A percentile compares a stretch with the other conserved stretches of the same genome.
Evolutionary conservation across 2,329 filamentous ascomycete genomes (phyloP).

Genomic region (Pyrenochaeta sp.): DNA sequence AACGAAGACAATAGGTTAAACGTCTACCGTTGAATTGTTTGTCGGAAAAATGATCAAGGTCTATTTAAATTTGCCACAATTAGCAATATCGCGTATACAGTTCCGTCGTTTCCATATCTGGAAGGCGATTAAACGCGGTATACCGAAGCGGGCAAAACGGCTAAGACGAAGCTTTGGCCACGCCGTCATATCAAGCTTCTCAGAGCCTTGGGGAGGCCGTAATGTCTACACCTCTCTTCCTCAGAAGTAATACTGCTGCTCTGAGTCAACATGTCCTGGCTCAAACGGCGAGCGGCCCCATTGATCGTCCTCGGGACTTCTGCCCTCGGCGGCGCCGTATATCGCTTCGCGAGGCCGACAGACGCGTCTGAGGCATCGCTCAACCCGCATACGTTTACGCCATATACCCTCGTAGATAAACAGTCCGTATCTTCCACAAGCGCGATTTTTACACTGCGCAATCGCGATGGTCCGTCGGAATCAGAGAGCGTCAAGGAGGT

Average conservation of each 20-base stretch:
- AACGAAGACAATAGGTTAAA: too few relatives aligned
- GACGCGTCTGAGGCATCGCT: conserved; percentile 50
- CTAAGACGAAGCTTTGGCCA: conserved; percentile 6
- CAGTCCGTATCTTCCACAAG: conserved; percentile 72
- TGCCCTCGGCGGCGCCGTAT: conserved; percentile 44
- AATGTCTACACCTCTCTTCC: not conserved
- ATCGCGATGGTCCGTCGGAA: conserved; percentile 33
- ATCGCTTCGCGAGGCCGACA: conserved; percentile 38
- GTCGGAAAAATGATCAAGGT: too few relatives aligned
- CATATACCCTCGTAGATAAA: conserved; percentile 70
- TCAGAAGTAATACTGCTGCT: not conserved
- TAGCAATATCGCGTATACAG: too few relatives aligned
- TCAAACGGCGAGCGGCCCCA: conserved; percentile 38
- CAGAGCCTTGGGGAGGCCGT: not conserved
- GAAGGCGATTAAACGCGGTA: not conserved
- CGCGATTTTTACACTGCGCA: conserved; percentile 73
- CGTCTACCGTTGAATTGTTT: too few relatives aligned
- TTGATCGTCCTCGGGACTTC: conserved; percentile 45
- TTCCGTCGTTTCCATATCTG: too few relatives aligned
- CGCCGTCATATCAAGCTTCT: conserved; percentile 12
- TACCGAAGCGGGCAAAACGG: conserved; percentile 8
- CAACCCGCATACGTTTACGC: conserved; percentile 68
- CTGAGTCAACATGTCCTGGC: conserved; percentile 34
- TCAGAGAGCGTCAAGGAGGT: conserved; percentile 41
- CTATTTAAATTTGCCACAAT: too few relatives aligned